Conservation (phyloP, 2,329 filamentous ascomycete genomes). For the Pseudonectria buxi region DNA sequence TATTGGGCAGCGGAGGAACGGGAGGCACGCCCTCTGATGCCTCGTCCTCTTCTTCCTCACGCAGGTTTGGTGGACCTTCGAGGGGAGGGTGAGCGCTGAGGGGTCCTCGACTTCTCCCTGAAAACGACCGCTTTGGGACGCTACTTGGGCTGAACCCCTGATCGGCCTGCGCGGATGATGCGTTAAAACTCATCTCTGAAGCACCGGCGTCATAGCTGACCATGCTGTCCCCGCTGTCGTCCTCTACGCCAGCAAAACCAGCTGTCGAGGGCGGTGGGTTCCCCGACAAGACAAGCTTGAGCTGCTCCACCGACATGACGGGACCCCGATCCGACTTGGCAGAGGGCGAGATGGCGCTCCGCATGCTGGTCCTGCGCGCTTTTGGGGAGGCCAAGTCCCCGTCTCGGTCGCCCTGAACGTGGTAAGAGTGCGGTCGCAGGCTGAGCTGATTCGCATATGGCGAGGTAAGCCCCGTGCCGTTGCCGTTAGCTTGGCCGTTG, state of each 20-base stretch:
- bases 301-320: slow-evolving; percentile 56
- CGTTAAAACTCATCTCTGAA: slow-evolving; percentile 61
- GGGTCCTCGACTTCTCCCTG: slow-evolving; percentile 33
- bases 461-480: slow-evolving; percentile 34
- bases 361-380: slow-evolving; percentile 47
- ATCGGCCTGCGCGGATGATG: slow-evolving; percentile 24
- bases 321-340: slow-evolving; percentile 40
- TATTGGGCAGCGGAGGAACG: slow-evolving; percentile 47
- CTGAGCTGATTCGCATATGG: slow-evolving; percentile 45
- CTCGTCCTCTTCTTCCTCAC: slow-evolving; percentile 25
- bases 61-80: slow-evolving; percentile 20
- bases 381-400: slow-evolving; percentile 30
- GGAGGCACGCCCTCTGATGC: slow-evolving; percentile 40
- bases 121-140: slow-evolving; percentile 25
- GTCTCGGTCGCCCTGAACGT: slow-evolving; percentile 28
- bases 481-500: slow-evolving; percentile 26
- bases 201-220: slow-evolving; percentile 62
- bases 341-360: slow-evolving; percentile 43
- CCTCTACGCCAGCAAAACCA: slow-evolving; percentile 31
- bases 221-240: slow-evolving; percentile 60
- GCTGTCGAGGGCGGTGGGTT: slow-evolving; percentile 36
- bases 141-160: slow-evolving; percentile 24
- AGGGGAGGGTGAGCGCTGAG: slow-evolving; percentile 37
- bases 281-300: slow-evolving; percentile 55
- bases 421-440: slow-evolving; percentile 41